Percentiles rank a stretch among this genome's conserved stretches.
Evolutionary conservation across 2,329 filamentous ascomycete species (phyloP).

Genomic region (Aspergillus pseudoglaucus): DNA sequence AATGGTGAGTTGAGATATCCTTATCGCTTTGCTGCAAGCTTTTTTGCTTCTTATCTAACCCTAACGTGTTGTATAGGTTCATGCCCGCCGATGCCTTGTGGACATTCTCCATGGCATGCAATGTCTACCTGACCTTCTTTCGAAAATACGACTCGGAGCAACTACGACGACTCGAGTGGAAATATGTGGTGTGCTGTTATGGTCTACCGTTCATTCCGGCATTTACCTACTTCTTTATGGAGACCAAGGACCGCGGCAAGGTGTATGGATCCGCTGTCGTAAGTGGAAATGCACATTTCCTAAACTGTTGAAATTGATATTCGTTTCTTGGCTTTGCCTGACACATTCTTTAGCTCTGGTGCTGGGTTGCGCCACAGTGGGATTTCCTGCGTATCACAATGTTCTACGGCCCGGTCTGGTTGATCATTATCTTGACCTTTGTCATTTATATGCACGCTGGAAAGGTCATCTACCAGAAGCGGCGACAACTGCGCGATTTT

Average conservation of each 20-base stretch:
- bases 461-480: constrained; percentile 45
- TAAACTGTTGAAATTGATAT: not conserved
- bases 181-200: constrained; percentile 65
- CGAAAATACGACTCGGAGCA: constrained; percentile 60
- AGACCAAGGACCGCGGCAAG: constrained; percentile 44
- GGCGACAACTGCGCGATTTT: constrained; percentile 52
- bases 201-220: constrained; percentile 66
- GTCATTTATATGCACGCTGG: constrained; percentile 36
- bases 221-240: constrained; percentile 60
- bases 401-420: constrained; percentile 56
- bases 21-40: not conserved
- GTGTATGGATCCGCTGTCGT: constrained; percentile 68
- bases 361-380: constrained; percentile 64
- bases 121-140: constrained; percentile 78
- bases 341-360: constrained; percentile 60
- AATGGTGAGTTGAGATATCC: constrained; percentile 57
- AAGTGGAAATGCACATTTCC: constrained; percentile 14
- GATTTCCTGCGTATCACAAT: constrained; percentile 65
- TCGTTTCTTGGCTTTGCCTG: no score
- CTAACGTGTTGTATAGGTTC: constrained; percentile 50
- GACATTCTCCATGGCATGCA: constrained; percentile 76
- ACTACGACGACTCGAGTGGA: constrained; percentile 62
- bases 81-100: constrained; percentile 69
- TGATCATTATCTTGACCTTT: constrained; percentile 34
- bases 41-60: not conserved